Conservation (phyloP, 768 basidiomycete genomes). For the Tricholoma hemisulphureum region DNA sequence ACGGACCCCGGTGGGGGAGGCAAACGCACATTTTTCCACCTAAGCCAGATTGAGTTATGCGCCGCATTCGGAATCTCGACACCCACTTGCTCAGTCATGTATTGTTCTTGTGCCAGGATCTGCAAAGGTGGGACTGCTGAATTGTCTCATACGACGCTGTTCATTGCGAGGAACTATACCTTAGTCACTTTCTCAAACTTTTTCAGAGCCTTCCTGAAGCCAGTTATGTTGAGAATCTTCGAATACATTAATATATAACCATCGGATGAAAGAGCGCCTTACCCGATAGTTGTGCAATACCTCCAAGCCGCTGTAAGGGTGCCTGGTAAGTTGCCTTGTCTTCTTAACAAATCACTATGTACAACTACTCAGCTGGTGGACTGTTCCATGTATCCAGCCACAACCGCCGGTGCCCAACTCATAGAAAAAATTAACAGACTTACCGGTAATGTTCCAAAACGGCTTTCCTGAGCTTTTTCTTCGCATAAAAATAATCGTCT, state of each 20-base stretch:
- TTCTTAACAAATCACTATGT: not conserved
- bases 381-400: not conserved
- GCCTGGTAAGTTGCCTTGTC: not conserved
- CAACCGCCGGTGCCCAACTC: not conserved
- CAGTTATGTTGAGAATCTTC: conserved; percentile 85
- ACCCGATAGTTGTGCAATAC: conserved; percentile 88
- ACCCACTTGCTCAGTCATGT: conserved; percentile 74
- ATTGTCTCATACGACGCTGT: not conserved
- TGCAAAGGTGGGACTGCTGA: conserved; percentile 19
- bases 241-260: not conserved
- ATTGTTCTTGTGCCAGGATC: conserved; percentile 71
- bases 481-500: conserved; percentile 81
- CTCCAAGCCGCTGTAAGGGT: conserved; percentile 61
- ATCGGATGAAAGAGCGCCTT: conserved; percentile 16
- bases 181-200: conserved; percentile 82
- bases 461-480: conserved; percentile 80
- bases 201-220: conserved; percentile 83
- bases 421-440: conserved; percentile 10
- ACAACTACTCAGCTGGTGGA: not conserved
- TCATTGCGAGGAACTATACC: conserved; percentile 30
- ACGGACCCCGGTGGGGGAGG: conserved; percentile 57
- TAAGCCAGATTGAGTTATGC: conserved; percentile 22
- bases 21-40: conserved; percentile 70
- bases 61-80: not conserved
- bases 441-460: conserved; percentile 81